Percentiles rank a stretch among this genome's conserved stretches.
Evolutionary conservation across 495 filamentous ascomycete species (phyloP).

Genomic region (Aspergillus cavernicola): DNA sequence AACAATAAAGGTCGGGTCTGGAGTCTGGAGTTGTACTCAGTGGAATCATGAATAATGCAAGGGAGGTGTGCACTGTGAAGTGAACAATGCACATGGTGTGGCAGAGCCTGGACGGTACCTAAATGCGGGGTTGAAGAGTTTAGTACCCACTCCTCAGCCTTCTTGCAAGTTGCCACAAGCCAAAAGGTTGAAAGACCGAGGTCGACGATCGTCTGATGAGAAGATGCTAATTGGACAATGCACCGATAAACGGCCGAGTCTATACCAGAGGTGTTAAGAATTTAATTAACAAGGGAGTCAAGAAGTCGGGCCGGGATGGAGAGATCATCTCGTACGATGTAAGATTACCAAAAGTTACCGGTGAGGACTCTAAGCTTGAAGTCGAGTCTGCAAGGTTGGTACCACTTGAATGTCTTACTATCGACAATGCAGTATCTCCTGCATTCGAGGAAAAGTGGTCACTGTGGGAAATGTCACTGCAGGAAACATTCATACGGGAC

Average conservation of each 20-base stretch:
- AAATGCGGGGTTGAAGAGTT: no score
- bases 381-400: no score
- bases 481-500: neutral
- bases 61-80: neutral
- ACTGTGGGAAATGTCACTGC: neutral
- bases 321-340: neutral
- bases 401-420: no score
- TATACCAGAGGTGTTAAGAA: neutral
- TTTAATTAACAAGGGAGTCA: neutral
- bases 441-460: no score
- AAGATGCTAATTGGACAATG: conserved; percentile 23
- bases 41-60: neutral
- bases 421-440: no score
- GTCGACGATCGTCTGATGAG: conserved; percentile 15
- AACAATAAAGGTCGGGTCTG: neutral
- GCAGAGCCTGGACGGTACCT: no score
- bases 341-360: conserved; percentile 1
- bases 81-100: no score
- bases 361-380: neutral
- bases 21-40: no score
- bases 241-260: conserved; percentile 34
- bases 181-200: neutral
- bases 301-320: neutral
- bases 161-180: neutral
- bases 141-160: neutral